Evolutionary conservation across 2,329 filamentous ascomycete genomes (phyloP).

Genomic region (Aspergillus pseudoglaucus): DNA sequence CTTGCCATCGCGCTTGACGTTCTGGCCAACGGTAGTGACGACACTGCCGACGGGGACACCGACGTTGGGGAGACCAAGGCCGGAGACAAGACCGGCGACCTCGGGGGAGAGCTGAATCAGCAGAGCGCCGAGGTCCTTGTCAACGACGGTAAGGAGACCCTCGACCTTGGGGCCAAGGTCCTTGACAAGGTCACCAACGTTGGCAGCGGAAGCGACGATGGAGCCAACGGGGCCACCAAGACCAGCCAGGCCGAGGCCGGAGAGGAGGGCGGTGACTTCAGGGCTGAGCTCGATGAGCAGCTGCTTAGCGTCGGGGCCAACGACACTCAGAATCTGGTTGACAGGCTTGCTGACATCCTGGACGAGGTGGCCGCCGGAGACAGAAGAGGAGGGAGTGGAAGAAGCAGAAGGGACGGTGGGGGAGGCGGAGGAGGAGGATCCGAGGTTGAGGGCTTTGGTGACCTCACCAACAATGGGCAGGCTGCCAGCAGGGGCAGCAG

Average conservation of each 20-base stretch:
- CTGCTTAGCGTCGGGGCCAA: constrained; percentile 20
- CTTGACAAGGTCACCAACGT: constrained; percentile 21
- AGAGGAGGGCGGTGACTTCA: constrained; percentile 20
- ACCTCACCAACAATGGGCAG: constrained; percentile 17
- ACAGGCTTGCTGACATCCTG: constrained; percentile 19
- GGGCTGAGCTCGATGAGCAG: constrained; percentile 29
- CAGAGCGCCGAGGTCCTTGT: constrained; percentile 14
- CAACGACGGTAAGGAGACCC: constrained; percentile 15
- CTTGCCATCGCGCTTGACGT: constrained; percentile 2
- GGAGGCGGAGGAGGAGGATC: constrained; percentile 12
- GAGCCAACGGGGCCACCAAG: constrained; percentile 20
- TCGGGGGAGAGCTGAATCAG: constrained; percentile 17
- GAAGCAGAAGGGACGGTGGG: constrained; percentile 4
- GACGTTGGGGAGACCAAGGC: constrained; percentile 20
- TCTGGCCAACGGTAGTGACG: constrained; percentile 14
- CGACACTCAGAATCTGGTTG: constrained; percentile 22
- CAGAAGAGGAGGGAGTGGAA: constrained; percentile 6
- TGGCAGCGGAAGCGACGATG: constrained; percentile 19
- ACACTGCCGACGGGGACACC: constrained; percentile 22
- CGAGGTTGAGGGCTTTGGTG: constrained; percentile 18
- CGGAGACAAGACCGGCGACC: constrained; percentile 15
- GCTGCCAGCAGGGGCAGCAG: constrained; percentile 17
- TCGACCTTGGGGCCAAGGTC: constrained; percentile 15
- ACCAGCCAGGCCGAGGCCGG: constrained; percentile 20
- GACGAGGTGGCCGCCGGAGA: constrained; percentile 17